Percentiles rank a stretch among this genome's conserved stretches.
Conservation (phyloP, 768 basidiomycete genomes). For the Tulasnella sp. region DNA sequence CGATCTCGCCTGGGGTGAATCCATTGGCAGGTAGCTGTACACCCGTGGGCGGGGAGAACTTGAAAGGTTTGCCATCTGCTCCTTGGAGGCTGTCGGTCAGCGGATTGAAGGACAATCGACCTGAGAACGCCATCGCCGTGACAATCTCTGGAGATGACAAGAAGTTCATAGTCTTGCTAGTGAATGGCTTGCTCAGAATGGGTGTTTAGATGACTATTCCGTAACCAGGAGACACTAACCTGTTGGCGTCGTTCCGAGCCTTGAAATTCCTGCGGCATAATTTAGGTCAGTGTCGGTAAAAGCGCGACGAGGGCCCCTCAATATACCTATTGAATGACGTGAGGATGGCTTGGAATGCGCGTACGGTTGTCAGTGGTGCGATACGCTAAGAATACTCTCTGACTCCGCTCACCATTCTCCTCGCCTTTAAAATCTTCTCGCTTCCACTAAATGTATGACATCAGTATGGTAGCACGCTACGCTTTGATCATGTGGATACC, state of each 20-base stretch:
- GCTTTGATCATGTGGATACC: too few relatives aligned
- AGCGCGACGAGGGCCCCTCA: constrained; percentile 10
- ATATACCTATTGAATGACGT: constrained; percentile 90
- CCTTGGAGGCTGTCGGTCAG: constrained; percentile 58
- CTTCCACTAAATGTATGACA: constrained; percentile 57
- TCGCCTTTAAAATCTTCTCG: constrained; percentile 76
- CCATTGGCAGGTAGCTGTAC: constrained; percentile 74
- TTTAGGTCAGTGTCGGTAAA: not conserved
- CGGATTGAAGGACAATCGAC: constrained; percentile 89
- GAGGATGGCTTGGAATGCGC: constrained; percentile 55
- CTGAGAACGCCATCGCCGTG: constrained; percentile 95
- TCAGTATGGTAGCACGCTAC: too few relatives aligned
- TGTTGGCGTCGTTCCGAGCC: constrained; percentile 93
- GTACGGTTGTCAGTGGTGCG: not conserved
- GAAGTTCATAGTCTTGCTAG: constrained; percentile 64
- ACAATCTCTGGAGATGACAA: constrained; percentile 94
- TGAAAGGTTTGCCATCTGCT: constrained; percentile 67
- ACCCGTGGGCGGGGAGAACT: constrained; percentile 73
- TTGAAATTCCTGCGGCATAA: constrained; percentile 53
- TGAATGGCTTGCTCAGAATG: not conserved
- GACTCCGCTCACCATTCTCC: constrained; percentile 61
- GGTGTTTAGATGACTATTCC: not conserved
- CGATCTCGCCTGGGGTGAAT: constrained; percentile 56
- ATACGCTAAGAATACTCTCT: not conserved
- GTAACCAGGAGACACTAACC: constrained; percentile 39